These are phyloP conservation scores for Pleurostoma richardsiae DNA, from an alignment of 2,329 filamentous ascomycete genomes.

Conservation along the genomic window DNA sequence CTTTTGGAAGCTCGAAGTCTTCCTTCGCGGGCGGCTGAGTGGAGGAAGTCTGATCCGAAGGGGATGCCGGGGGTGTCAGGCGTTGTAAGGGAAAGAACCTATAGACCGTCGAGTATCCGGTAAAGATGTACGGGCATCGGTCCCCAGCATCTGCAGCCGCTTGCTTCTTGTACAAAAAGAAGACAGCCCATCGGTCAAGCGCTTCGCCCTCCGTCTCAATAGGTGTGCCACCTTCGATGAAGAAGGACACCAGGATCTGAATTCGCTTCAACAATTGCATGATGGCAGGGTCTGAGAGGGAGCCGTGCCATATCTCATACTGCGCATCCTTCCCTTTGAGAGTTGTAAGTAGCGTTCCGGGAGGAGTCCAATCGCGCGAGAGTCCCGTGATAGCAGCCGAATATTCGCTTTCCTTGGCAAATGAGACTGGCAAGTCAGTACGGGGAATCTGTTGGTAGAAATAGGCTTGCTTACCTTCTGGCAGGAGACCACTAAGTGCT, in stretches of 20 bases:
- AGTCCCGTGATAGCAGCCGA: conserved; percentile 48
- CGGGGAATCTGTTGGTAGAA: not conserved
- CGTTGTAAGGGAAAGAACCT: conserved; percentile 68
- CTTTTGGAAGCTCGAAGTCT: conserved; percentile 32
- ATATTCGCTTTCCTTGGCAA: conserved; percentile 58
- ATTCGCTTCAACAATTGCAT: conserved; percentile 71
- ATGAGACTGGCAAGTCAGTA: conserved; percentile 50
- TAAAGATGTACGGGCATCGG: conserved; percentile 67
- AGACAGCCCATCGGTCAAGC: conserved; percentile 83
- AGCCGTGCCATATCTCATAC: conserved; percentile 84
- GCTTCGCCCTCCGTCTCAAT: conserved; percentile 58
- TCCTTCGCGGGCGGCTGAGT: conserved; percentile 13
- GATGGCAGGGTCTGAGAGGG: conserved; percentile 63
- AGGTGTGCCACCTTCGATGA: conserved; percentile 87
- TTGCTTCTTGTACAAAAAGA: conserved; percentile 72
- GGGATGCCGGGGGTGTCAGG: conserved; percentile 35
- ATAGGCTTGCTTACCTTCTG: conserved; percentile 46
- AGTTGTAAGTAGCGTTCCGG: conserved; percentile 64
- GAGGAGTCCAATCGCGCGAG: conserved; percentile 57
- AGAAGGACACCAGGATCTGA: conserved; percentile 78
- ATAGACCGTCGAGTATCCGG: conserved; percentile 88
- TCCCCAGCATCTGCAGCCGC: conserved; percentile 29
- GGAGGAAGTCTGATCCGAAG: conserved; percentile 15
- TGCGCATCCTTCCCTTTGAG: conserved; percentile 57
- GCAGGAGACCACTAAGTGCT: conserved; percentile 61